Conservation (phyloP, 805 yeast species). For the Cyberlindnera galapagoensis region DNA sequence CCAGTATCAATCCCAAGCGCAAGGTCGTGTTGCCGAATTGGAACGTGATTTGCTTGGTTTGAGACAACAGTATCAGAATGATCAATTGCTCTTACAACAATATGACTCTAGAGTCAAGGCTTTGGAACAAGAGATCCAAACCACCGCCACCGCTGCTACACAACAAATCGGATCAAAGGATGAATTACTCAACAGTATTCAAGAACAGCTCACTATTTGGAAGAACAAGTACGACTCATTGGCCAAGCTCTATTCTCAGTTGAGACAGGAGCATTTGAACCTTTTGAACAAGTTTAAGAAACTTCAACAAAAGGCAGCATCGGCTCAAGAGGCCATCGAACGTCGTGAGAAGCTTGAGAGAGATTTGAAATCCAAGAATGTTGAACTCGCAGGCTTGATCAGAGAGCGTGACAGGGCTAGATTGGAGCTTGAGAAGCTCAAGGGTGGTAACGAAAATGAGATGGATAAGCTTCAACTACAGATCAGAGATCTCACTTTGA, state of each 20-base stretch:
- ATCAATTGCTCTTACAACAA: slow-evolving; percentile 76
- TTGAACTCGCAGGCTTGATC: slow-evolving; percentile 83
- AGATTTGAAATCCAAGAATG: slow-evolving; percentile 77
- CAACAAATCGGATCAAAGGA: slow-evolving; percentile 73
- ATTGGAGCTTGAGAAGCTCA: slow-evolving; percentile 66
- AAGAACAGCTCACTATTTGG: slow-evolving; percentile 76
- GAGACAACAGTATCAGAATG: slow-evolving; percentile 78
- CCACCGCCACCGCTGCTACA: slow-evolving; percentile 55
- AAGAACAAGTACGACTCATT: slow-evolving; percentile 80
- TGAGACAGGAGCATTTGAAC: slow-evolving; percentile 86
- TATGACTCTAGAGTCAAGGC: slow-evolving; percentile 81
- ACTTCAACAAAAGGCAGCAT: slow-evolving; percentile 77
- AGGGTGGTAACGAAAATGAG: slow-evolving; percentile 58
- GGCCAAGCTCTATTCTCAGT: slow-evolving; percentile 83
- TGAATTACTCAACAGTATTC: slow-evolving; percentile 59
- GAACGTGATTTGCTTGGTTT: slow-evolving; percentile 75
- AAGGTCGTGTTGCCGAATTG: slow-evolving; percentile 71
- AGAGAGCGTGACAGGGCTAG: slow-evolving; percentile 87
- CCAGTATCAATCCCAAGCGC: slow-evolving; percentile 67
- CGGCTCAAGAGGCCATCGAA: slow-evolving; percentile 85
- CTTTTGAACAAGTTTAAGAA: slow-evolving; percentile 72
- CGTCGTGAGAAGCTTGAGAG: slow-evolving; percentile 76
- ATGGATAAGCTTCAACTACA: slow-evolving; percentile 61
- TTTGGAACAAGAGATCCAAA: slow-evolving; percentile 64
- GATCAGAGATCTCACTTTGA: slow-evolving; percentile 51